Evolutionary conservation across 176 grass and related monocot species (phyloP), one percentile per base, ranked within the genome.

Genomic region (Aegilops longissima): DNA sequence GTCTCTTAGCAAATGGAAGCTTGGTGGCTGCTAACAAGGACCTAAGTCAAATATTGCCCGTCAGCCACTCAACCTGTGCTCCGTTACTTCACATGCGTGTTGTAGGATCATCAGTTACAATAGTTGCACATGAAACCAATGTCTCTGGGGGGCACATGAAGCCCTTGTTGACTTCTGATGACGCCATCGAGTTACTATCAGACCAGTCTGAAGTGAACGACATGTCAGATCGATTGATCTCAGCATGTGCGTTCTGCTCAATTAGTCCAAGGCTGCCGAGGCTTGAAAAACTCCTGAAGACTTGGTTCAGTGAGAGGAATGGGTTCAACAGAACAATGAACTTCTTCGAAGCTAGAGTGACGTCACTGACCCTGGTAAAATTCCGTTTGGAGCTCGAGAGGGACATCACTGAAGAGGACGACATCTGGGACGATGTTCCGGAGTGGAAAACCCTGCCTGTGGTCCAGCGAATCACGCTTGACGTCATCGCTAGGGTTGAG

Each of bases 401-500:
- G 87, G 88, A 93, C 63, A 25, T 96, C 9, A 88, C 76, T 6
- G 84, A 90, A 81, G 86, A 92, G 35, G 90, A 94, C 49, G 61
- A 40, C 54, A 80, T 88, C 23, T 86, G 82, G 86, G 85, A 86
- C 52, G 85, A 94, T 81, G 62, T 85, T 69, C 69, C 90, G 45
- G 92, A 86, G 67, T 98, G 97, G 93, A 98, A 95, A 91, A 92
- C 90, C 14, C 83, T 81, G 87, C 93, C 88, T 74, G 83, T 65
- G 62, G 65, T 91, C 47, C 81, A 90, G 77, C 79, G 63, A 36
- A 69, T 91, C 29, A 68, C 86, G 20, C 72, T 98, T 70, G 92
- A 94, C 61, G 70, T 94, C 42, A 47, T 94, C 78, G 93, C 93
- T 24, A 94, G 30, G 80, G 90, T 98, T 73, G 80, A 89, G 80